Percentiles rank a stretch among this genome's conserved stretches.
These are phyloP conservation scores for Beta vulgaris DNA, from an alignment of 148 eudicot genomes.

Conservation along the genomic window DNA sequence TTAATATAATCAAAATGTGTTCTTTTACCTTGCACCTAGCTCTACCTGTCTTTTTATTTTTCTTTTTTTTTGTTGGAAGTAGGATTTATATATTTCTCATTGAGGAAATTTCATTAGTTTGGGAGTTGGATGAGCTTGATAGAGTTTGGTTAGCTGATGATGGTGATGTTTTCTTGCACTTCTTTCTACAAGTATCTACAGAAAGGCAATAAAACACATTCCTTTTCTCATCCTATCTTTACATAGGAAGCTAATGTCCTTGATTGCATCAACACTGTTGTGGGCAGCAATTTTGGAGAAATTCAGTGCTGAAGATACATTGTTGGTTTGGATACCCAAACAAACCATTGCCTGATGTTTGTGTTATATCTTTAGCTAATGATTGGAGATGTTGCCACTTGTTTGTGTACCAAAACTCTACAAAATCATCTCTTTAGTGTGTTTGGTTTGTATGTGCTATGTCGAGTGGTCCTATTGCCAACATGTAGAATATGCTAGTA, in stretches of 20 bases:
- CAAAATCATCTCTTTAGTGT: neutral
- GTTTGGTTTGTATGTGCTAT: neutral
- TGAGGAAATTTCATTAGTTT: neutral
- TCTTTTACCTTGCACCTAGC: neutral
- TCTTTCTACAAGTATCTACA: neutral
- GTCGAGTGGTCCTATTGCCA: neutral
- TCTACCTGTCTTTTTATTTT: no score
- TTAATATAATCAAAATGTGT: neutral
- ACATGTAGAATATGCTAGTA: no score
- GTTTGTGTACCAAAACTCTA: neutral
- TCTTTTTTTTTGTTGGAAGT: neutral
- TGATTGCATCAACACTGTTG: neutral
- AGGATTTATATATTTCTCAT: neutral
- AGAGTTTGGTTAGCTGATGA: neutral
- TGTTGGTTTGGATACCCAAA: neutral
- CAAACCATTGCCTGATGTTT: neutral
- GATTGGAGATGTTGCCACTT: neutral
- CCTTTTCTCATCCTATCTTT: neutral
- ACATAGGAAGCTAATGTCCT: neutral
- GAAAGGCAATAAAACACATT: neutral
- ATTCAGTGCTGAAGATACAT: neutral
- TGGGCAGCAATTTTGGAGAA: neutral
- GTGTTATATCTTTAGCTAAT: neutral
- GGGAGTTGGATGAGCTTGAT: neutral
- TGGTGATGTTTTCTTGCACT: conserved; percentile 1